Percentiles rank a stretch among this genome's conserved stretches.
These are phyloP conservation scores for Serendipita vermifera DNA, from an alignment of 768 basidiomycete genomes.

Conservation along the genomic window DNA sequence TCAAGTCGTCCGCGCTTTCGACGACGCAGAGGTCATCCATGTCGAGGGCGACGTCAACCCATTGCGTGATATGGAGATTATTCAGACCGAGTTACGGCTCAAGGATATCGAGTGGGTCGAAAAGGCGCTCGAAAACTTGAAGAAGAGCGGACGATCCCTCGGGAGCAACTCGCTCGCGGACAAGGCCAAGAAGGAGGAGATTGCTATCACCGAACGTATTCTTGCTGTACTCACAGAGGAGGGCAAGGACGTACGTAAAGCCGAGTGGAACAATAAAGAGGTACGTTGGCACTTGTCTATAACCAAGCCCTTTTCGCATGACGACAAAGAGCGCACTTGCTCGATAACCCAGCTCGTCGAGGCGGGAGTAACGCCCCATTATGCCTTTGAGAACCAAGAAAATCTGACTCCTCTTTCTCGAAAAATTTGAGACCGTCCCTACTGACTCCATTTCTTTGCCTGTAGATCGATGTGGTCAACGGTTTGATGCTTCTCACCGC, in stretches of 20 bases:
- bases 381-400: conserved; percentile 60
- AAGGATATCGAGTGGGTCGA: conserved; percentile 99
- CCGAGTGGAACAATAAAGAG: conserved; percentile 94
- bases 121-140: conserved; percentile 68
- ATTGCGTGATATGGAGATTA: conserved; percentile 92
- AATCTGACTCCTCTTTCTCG: no score
- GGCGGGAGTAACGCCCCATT: conserved; percentile 81
- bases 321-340: conserved; percentile 89
- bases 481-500: conserved; percentile 81
- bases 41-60: conserved; percentile 98
- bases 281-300: conserved; percentile 45
- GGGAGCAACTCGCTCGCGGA: conserved; percentile 73
- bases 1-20: conserved; percentile 94
- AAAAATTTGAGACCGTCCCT: no score
- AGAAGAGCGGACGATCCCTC: conserved; percentile 57
- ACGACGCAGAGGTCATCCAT: conserved; percentile 98
- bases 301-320: conserved; percentile 19
- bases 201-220: conserved; percentile 77
- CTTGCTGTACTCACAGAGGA: conserved; percentile 65
- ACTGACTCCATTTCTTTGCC: no score
- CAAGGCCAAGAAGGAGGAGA: conserved; percentile 93
- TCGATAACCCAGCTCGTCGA: conserved; percentile 95
- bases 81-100: conserved; percentile 80
- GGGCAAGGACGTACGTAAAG: conserved; percentile 82
- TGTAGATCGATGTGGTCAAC: conserved; percentile 85